Base-by-base conservation (phyloP, 257 asterid species). In the Handroanthus guayacan region DNA sequence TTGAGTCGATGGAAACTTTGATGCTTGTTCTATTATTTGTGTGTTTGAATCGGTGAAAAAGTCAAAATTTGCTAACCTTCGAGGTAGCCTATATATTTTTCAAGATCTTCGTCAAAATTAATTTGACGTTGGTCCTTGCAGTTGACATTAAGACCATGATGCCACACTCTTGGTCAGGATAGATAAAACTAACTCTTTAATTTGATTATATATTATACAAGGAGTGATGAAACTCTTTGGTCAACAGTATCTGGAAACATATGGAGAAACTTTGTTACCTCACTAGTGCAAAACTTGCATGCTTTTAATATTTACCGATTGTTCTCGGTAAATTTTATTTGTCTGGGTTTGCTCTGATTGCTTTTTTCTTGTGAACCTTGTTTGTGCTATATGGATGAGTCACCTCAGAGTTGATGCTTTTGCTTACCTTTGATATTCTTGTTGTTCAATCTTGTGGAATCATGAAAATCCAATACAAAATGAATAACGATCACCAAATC, bases 391-490 rank as follows among this genome's bases (percentile, higher is more conserved):
- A 0, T 38, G 34, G 69, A 63, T 63, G 69, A n/a, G 6, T 63
- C 31, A 5, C 50, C 34, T 37, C 5, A 13, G 4, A 39, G 18
- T 25, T 17, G 61, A 54, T 16, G 61, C 6, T 54, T 54, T 54
- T 16, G 9, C 20, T 62, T 62, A 62, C 45, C 20, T 4, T 36
- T 37, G 47, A 12, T 38, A 62, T 34, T 58, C 41, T 12, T 63
- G 52, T 39, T 63, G 51, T 63, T 39, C 36, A 63, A 63, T 34
- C 52, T 63, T 39, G 36, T 63, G 50, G 44, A 17, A 38, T 63
- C 51, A 63, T 63, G 34, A 3, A 38, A 16, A 41, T 14, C 7
- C 51, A 1, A 61, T 20, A 10, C 52, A n/a, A 31, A 6, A n/a
- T 38, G 51, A 63, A 63, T 36, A 63, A 16, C 37, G 9, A 9